Percentiles rank a stretch among this genome's conserved stretches.
These are phyloP conservation scores for Zychaea mexicana DNA, from an alignment of 371 early-diverging fungal species.

Conservation along the genomic window DNA sequence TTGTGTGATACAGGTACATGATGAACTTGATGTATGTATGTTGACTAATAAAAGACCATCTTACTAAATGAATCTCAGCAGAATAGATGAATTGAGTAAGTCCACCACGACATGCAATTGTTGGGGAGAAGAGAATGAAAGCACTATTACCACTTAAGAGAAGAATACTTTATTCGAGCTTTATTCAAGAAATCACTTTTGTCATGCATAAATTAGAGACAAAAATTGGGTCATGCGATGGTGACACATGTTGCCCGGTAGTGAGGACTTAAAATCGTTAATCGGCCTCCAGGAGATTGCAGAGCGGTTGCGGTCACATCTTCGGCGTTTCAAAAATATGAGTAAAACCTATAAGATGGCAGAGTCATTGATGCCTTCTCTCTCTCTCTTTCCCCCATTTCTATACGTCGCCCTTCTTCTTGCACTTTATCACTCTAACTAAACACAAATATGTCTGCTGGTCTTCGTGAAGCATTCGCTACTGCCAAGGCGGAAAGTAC, in stretches of 20 bases:
- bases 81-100: too few species aligned
- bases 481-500: conserved; percentile 48
- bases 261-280: background rate
- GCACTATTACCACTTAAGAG: too few species aligned
- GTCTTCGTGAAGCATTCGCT: conserved; percentile 44
- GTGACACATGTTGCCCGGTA: background rate
- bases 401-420: background rate
- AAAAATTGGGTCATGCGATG: background rate
- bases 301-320: background rate
- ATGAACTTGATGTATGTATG: too few species aligned
- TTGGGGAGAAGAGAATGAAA: too few species aligned
- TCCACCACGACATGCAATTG: too few species aligned
- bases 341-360: conserved; percentile 2
- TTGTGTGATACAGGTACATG: too few species aligned
- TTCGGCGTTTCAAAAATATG: conserved; percentile 4
- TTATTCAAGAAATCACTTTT: too few species aligned
- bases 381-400: background rate
- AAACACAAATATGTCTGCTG: conserved; percentile 40
- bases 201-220: background rate
- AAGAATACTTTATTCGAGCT: too few species aligned
- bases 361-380: background rate
- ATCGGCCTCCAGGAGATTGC: conserved; percentile 11
- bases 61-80: too few species aligned
- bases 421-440: background rate
- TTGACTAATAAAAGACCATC: too few species aligned